These are phyloP conservation scores for Populus tomentosa DNA, from an alignment of 441 rosid species.

Conservation along the genomic window DNA sequence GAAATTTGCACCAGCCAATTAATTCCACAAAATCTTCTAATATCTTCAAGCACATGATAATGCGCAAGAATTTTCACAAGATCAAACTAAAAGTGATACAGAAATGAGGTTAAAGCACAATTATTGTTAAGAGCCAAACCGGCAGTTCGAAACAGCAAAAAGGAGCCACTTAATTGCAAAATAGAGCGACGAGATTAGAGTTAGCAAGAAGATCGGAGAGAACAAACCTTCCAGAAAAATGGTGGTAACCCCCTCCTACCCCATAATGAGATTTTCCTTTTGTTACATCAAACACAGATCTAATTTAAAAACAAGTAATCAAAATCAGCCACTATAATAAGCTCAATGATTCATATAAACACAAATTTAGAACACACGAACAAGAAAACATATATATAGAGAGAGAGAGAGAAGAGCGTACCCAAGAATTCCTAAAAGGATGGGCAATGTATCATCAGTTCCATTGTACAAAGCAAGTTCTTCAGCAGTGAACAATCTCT, in stretches of 20 bases:
- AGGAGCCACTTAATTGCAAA: background rate
- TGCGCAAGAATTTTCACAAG: constrained; percentile 34
- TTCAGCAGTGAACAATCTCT: constrained; percentile 63
- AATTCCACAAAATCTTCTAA: constrained; percentile 49
- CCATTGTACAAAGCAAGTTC: constrained; percentile 73
- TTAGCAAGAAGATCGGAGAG: background rate
- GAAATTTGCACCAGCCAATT: too few relatives aligned
- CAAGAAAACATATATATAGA: background rate
- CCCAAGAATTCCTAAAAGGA: constrained; percentile 88
- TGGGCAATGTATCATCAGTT: constrained; percentile 64
- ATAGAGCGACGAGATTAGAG: background rate
- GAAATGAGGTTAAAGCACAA: background rate
- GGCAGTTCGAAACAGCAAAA: background rate
- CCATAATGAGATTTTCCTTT: constrained; percentile 93
- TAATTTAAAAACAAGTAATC: constrained; percentile 13
- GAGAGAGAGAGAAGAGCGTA: constrained; percentile 12
- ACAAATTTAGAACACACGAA: background rate
- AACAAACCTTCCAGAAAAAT: constrained; percentile 85
- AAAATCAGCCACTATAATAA: background rate
- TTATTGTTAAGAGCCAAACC: too few relatives aligned
- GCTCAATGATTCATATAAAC: background rate
- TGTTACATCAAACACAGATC: constrained; percentile 23
- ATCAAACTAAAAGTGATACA: background rate
- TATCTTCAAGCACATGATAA: constrained; percentile 75
- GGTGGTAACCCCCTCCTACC: constrained; percentile 82